Conservation (phyloP, 2,329 filamentous ascomycete genomes). For the Alternaria longipes region DNA sequence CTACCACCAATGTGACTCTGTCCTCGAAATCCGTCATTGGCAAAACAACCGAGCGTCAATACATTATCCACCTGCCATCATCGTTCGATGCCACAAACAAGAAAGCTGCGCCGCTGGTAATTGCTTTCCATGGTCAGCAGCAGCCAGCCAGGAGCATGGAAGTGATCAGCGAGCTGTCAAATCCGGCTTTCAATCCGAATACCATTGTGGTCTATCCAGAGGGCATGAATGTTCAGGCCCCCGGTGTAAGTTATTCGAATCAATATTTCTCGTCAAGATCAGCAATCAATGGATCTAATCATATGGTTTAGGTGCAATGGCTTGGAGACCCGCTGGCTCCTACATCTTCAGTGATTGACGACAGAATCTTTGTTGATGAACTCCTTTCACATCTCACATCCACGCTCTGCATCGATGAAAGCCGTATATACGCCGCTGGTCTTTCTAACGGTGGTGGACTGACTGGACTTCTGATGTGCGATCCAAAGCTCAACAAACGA, state of each 20-base stretch:
- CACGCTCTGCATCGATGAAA: slow-evolving; percentile 56
- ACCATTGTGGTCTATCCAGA: slow-evolving; percentile 34
- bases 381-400: slow-evolving; percentile 51
- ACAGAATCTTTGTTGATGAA: slow-evolving; percentile 55
- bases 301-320: slow-evolving; percentile 41
- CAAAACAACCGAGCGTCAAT: slow-evolving; percentile 24
- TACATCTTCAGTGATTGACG: slow-evolving; percentile 47
- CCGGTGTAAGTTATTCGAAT: slow-evolving; percentile 24
- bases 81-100: slow-evolving; percentile 23
- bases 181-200: slow-evolving; percentile 27
- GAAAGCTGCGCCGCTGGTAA: slow-evolving; percentile 24
- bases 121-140: slow-evolving; percentile 31
- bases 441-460: slow-evolving; percentile 65
- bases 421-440: slow-evolving; percentile 57
- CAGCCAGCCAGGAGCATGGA: slow-evolving; percentile 35
- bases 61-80: slow-evolving; percentile 29
- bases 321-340: slow-evolving; percentile 53
- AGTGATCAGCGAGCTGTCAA: slow-evolving; percentile 29
- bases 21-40: slow-evolving; percentile 27
- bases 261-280: not conserved
- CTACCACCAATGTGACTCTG: slow-evolving; percentile 32
- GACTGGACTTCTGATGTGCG: slow-evolving; percentile 58
- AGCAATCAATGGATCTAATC: not conserved
- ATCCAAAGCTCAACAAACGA: slow-evolving; percentile 46
- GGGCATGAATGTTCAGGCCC: slow-evolving; percentile 26